Conservation (phyloP, 768 basidiomycete species). For the Tylopilus sp. region DNA sequence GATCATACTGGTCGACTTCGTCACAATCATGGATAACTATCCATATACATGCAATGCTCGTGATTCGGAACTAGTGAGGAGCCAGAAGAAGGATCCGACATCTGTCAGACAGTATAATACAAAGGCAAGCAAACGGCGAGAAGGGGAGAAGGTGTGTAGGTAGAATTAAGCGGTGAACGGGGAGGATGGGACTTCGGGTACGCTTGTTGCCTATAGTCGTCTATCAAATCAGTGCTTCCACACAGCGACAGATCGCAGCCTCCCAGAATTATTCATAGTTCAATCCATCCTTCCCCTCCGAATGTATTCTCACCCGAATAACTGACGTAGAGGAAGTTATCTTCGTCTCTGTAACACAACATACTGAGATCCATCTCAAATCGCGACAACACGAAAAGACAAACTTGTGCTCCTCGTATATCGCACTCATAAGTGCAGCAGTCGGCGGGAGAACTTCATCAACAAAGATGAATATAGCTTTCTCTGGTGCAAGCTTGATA, state of each 20-base stretch:
- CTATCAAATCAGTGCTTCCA: constrained; percentile 24
- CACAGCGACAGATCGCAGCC: constrained; percentile 21
- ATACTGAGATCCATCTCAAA: constrained; percentile 25
- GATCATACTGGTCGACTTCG: not conserved
- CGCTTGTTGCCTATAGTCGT: constrained; percentile 27
- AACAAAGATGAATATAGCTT: constrained; percentile 99
- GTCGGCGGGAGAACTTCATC: constrained; percentile 98
- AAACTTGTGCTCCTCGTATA: constrained; percentile 99
- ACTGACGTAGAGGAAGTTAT: constrained; percentile 97
- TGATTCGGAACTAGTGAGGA: constrained; percentile 12
- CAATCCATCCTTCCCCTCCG: constrained; percentile 42
- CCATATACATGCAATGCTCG: constrained; percentile 19
- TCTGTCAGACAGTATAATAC: constrained; percentile 26
- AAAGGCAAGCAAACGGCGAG: constrained; percentile 24
- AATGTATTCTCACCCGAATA: constrained; percentile 99
- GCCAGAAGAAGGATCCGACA: constrained; percentile 1
- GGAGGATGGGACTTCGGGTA: constrained; percentile 12
- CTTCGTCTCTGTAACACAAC: constrained; percentile 75
- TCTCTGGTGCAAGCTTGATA: constrained; percentile 99
- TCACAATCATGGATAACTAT: constrained; percentile 6
- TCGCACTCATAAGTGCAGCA: constrained; percentile 96
- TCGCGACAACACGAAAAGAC: constrained; percentile 29
- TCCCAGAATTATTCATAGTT: constrained; percentile 27
- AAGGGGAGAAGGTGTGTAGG: constrained; percentile 25
- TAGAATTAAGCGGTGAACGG: constrained; percentile 15